Percentiles rank a stretch among this genome's conserved stretches.
Conservation (phyloP, 345 rosid species). For the Eucalyptus rudis region DNA sequence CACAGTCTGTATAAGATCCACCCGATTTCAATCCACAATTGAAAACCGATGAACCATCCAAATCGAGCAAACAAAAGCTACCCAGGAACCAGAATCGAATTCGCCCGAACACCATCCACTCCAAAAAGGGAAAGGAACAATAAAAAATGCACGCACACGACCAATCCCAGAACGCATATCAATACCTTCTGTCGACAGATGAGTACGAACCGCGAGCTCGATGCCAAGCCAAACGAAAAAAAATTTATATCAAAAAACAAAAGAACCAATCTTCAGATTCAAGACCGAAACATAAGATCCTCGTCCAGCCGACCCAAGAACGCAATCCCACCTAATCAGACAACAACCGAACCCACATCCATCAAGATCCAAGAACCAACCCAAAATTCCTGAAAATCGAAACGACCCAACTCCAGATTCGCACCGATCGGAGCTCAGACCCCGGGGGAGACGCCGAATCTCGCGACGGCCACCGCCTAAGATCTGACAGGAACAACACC, state of each 20-base stretch:
- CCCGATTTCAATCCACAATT: background rate
- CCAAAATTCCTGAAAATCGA: slow-evolving; percentile 14
- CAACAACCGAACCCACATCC: slow-evolving; percentile 4
- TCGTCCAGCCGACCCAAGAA: slow-evolving; percentile 24
- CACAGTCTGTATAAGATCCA: background rate
- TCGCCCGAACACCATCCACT: background rate
- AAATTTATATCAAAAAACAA: background rate
- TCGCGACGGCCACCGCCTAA: slow-evolving; percentile 13
- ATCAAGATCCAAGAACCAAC: slow-evolving; percentile 8
- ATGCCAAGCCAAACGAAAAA: background rate
- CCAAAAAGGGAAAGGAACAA: background rate
- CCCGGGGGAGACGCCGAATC: slow-evolving; percentile 51
- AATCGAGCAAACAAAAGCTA: background rate
- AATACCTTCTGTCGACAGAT: slow-evolving; percentile 28
- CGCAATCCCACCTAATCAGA: slow-evolving; percentile 19
- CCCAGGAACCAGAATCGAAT: background rate
- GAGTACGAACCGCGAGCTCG: slow-evolving; percentile 3
- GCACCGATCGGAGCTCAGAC: slow-evolving; percentile 53
- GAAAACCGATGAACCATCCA: background rate
- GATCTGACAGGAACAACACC: slow-evolving; percentile 45
- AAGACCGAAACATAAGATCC: slow-evolving; percentile 45
- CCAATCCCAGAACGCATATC: slow-evolving; percentile 1
- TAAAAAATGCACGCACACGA: background rate
- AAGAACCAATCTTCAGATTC: slow-evolving; percentile 15
- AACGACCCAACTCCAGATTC: slow-evolving; percentile 25